A percentile compares a stretch with the other conserved stretches of the same genome.
Evolutionary conservation across 768 basidiomycete genomes (phyloP).

Genomic region (Suillus paluster): DNA sequence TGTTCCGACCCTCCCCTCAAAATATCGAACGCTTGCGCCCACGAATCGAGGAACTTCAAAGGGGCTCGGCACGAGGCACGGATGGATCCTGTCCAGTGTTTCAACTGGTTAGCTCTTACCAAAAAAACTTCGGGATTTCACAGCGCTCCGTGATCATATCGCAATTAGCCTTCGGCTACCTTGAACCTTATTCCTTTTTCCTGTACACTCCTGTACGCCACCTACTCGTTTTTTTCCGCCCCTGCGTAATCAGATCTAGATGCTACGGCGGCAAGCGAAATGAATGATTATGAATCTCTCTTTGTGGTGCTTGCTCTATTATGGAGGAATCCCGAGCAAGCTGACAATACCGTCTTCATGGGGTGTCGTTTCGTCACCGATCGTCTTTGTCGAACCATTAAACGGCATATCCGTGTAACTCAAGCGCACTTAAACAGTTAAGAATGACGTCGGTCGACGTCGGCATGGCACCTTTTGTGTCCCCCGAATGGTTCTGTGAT

Average conservation of each 20-base stretch:
- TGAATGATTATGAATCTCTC: neutral
- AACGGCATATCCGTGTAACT: neutral
- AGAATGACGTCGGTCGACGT: constrained; percentile 2
- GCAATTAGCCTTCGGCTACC: constrained; percentile 21
- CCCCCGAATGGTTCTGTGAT: neutral
- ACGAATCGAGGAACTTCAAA: constrained; percentile 38
- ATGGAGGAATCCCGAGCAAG: neutral
- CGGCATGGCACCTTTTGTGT: constrained; percentile 6
- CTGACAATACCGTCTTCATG: neutral
- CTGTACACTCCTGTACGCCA: neutral
- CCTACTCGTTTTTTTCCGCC: neutral
- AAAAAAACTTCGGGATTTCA: constrained; percentile 14
- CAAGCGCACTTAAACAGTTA: neutral
- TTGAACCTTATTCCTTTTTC: constrained; percentile 26
- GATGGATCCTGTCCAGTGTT: constrained; percentile 8
- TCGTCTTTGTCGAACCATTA: no score
- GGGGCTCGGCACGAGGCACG: constrained; percentile 18
- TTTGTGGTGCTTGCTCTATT: neutral
- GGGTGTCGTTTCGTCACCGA: neutral
- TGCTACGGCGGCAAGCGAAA: neutral
- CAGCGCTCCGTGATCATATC: constrained; percentile 18
- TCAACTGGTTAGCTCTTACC: constrained; percentile 18
- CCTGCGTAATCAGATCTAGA: neutral
- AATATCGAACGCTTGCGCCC: constrained; percentile 23
- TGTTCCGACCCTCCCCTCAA: constrained; percentile 2